Evolutionary conservation across 2,329 filamentous ascomycete species (phyloP), one percentile per base, ranked within the genome.

Genomic region (Chaetomium globosum): DNA sequence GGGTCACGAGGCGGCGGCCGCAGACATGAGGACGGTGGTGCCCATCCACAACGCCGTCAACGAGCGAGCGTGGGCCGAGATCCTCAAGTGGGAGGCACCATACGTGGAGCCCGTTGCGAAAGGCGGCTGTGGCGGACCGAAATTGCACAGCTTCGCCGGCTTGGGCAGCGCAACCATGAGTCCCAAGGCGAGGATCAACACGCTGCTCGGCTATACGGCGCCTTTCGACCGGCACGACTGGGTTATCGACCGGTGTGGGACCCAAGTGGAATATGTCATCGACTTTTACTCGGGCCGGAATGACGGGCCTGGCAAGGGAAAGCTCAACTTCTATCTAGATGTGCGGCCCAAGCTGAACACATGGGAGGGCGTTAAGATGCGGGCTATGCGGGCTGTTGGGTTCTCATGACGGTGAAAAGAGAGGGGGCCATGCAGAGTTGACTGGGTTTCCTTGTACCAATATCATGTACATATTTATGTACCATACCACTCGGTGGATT

Each of bases 31-130:
- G 73, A 91, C 91, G 39, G 93, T 98, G 39, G 93, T 98, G 62
- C 95, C 93, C 2, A 98, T 98, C 73, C 95, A 99, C 80, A 99
- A 99, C 76, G 95, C 95, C 53, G 95, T 99, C 68, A 99, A 99
- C 78, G 95, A 99, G 84, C 84, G 92, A 51, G 95, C 95, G 0
- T 99, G 95, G 95, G 83, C 86, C 68, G 91, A 98, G 80, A 98
- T 99, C 70, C 87, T 91, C 71, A 81, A 85, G 53, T 99, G 95
- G 95, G 95, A 99, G 79, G 83, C 81, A 52, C 89, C 89, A 0
- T 91, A 85, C 66, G 77, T 77, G 4, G 73, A 71, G 71, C 80
- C 2, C 77, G 85, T 65, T 77, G 80, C 46, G 5, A 30, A 55
- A 21, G 62, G 64, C 39, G 80, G 65, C 0, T 66, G 90, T 69